phyloP scores from a whole-genome alignment of 345 rosid genomes.

The Boechera divaricarpa region DNA sequence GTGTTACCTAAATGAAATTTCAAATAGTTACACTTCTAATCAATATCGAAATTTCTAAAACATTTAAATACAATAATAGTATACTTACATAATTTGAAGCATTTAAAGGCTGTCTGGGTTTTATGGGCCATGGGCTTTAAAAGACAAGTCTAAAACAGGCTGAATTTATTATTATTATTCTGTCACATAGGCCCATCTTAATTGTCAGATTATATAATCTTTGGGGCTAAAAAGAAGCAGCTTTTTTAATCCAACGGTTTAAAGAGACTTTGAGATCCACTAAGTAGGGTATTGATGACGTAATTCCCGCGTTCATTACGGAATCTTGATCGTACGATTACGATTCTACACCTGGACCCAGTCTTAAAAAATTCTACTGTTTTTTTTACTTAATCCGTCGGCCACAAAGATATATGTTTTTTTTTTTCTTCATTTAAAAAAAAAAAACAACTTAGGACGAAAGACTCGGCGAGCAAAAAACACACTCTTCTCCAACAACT shows the following conservation, averaged over 20 bases:
- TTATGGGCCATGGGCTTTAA: neutral
- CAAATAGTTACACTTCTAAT: no score
- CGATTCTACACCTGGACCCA: conserved; percentile 12
- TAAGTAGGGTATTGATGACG: conserved; percentile 38
- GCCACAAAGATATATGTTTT: conserved; percentile 32
- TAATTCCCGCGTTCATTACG: conserved; percentile 34
- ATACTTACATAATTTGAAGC: neutral
- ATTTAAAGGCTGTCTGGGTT: neutral
- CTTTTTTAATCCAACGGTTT: conserved; percentile 30
- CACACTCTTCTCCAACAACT: conserved; percentile 20
- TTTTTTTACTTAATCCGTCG: conserved; percentile 36
- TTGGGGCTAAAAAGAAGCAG: no score
- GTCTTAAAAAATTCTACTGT: neutral
- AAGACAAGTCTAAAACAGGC: neutral
- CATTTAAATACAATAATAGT: no score
- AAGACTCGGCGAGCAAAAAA: conserved; percentile 32
- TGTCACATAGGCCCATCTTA: neutral
- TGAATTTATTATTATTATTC: no score
- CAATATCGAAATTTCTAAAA: no score
- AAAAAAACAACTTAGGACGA: conserved; percentile 17
- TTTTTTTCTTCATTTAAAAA: neutral
- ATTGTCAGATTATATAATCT: no score
- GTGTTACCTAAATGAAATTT: no score
- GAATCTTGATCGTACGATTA: conserved; percentile 42
- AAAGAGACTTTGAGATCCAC: neutral